Percentiles rank a stretch among this genome's conserved stretches.
Evolutionary conservation across 495 filamentous ascomycete genomes (phyloP).

Genomic region (Xeromyces bisporus): DNA sequence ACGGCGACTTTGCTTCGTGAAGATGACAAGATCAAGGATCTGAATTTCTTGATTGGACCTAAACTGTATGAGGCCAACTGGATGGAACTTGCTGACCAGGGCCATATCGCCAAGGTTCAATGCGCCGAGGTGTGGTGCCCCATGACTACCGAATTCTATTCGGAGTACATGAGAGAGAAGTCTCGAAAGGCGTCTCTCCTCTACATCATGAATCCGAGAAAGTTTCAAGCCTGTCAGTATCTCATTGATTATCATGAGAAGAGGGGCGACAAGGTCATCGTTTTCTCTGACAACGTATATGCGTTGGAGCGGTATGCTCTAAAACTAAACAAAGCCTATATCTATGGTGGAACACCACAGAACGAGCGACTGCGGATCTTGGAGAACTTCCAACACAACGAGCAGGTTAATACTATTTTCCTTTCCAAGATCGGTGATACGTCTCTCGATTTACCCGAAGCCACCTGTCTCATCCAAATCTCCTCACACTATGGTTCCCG

Average conservation of each 20-base stretch:
- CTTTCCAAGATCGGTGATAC: constrained; percentile 97
- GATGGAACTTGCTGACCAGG: constrained; percentile 96
- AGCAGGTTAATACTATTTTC: constrained; percentile 87
- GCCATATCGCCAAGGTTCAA: constrained; percentile 93
- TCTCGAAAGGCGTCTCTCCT: constrained; percentile 54
- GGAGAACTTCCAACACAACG: constrained; percentile 94
- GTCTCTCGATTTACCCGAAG: constrained; percentile 88
- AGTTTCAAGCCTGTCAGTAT: constrained; percentile 94
- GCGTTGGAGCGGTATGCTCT: constrained; percentile 73
- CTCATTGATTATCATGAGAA: constrained; percentile 95
- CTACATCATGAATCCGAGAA: constrained; percentile 94
- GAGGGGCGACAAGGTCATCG: constrained; percentile 94
- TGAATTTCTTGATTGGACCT: constrained; percentile 95
- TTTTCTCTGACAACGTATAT: constrained; percentile 97
- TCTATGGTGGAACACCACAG: constrained; percentile 81
- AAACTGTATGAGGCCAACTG: constrained; percentile 98
- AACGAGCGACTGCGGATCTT: constrained; percentile 76
- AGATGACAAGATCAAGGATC: constrained; percentile 93
- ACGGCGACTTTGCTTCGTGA: constrained; percentile 91
- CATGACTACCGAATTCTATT: constrained; percentile 97
- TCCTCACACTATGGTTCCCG: constrained; percentile 97
- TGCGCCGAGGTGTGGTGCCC: constrained; percentile 99
- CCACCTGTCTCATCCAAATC: constrained; percentile 95
- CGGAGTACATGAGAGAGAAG: constrained; percentile 68
- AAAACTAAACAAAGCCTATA: constrained; percentile 76